Conservation (phyloP, 495 filamentous ascomycete genomes). For the Bryoglossum gracile region DNA sequence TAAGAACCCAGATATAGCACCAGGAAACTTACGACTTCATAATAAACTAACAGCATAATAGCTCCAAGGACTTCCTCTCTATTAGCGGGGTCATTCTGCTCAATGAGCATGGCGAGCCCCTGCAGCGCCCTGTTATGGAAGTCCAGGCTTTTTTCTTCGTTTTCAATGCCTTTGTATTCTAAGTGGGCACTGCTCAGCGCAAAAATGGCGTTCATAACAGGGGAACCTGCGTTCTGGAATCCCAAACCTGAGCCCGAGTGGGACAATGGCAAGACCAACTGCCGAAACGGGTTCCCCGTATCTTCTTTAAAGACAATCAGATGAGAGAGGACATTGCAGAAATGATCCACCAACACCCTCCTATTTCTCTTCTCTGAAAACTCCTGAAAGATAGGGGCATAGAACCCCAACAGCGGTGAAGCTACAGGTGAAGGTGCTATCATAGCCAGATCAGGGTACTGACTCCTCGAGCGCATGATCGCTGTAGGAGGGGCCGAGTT, state of each 20-base stretch:
- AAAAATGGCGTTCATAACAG: conserved; percentile 51
- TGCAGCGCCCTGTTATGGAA: conserved; percentile 54
- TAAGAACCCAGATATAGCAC: neutral
- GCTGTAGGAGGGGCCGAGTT: neutral
- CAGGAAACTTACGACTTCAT: conserved; percentile 47
- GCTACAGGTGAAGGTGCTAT: conserved; percentile 40
- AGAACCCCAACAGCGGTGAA: conserved; percentile 44
- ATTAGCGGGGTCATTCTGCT: conserved; percentile 41
- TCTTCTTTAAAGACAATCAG: conserved; percentile 58
- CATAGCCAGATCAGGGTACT: conserved; percentile 29
- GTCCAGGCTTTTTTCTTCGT: conserved; percentile 47
- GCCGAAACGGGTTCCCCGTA: conserved; percentile 54
- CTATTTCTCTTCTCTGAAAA: conserved; percentile 48
- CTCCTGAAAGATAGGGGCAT: conserved; percentile 44
- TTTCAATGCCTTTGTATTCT: conserved; percentile 49
- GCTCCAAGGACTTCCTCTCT: conserved; percentile 52
- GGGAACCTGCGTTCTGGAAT: conserved; percentile 40
- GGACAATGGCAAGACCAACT: conserved; percentile 51
- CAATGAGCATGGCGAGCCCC: conserved; percentile 48
- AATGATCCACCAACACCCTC: conserved; percentile 51
- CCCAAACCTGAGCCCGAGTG: no score
- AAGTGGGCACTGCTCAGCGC: conserved; percentile 52
- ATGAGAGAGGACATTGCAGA: conserved; percentile 55
- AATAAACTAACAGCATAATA: conserved; percentile 57
- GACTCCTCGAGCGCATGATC: conserved; percentile 16